Base-by-base conservation (phyloP, 805 yeast species). In the Lachancea fermentati region DNA sequence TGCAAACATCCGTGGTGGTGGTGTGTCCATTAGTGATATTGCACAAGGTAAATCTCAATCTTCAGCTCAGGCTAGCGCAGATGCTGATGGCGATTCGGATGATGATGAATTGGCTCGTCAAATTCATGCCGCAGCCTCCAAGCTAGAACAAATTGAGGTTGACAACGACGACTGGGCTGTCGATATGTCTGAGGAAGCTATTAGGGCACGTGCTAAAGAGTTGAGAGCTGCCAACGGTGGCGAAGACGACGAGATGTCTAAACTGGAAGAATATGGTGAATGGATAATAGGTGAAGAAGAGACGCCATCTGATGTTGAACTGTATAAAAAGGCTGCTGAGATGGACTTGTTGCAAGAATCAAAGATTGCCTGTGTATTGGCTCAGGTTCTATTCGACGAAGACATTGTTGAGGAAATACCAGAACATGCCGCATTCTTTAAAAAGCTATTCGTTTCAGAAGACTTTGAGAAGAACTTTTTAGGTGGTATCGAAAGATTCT, bases 161-260 rank as follows among this genome's bases (percentile, higher is more conserved):
- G 80, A 81, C 49, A 96, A 88, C 60, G 97, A 85, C 52, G 95
- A 86, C 51, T 91, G 97, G 97, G 87, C 96, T 14, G 96, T 89
- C 32, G 98, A 91, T 65, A 86, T 89, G 76, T 85, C 95, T 36
- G 93, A 85, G 63, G 97, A 88, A 68, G 97, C 97, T 43, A 86
- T 91, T 49, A 81, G 83, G 60, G 87, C 85, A 34, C 85, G 98
- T 68, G 96, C 95, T 33, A 69, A 78, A 54, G 95, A 85, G 62
- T 73, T 88, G 50, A 95, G 87, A 65, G 87, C 80, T 17, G 68
- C 76, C 44, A 62, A 73, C 44, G 63, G 54, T 50, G 63, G 49
- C 30, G 52, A 59, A 40, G 65, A 63, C 41, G 74, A 71, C 44
- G 72, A 67, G 45, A 57, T 62, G 39, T 54, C 69, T 46, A 71